A percentile compares a stretch with the other conserved stretches of the same genome.
These are phyloP conservation scores for Ogataea sp. DNA, from an alignment of 805 yeast genomes.

Conservation along the genomic window DNA sequence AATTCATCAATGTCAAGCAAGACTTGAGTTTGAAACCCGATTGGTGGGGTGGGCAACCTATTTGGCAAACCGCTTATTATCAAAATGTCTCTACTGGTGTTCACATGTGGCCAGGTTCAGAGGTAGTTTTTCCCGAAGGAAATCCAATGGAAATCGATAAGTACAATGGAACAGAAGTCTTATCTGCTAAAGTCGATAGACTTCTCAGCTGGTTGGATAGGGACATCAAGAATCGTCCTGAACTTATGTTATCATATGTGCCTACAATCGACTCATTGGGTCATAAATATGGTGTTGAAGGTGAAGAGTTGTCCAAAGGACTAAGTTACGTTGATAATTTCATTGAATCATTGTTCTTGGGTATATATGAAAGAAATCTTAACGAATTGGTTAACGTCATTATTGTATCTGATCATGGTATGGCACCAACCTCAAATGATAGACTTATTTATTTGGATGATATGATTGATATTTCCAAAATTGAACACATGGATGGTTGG, in stretches of 20 bases:
- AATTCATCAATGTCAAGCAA: slow-evolving; percentile 58
- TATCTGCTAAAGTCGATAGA: slow-evolving; percentile 48
- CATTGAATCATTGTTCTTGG: slow-evolving; percentile 40
- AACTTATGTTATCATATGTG: slow-evolving; percentile 66
- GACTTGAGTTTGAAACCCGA: slow-evolving; percentile 41
- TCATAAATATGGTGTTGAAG: slow-evolving; percentile 62
- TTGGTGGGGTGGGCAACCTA: slow-evolving; percentile 89
- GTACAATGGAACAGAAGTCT: slow-evolving; percentile 56
- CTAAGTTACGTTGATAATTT: slow-evolving; percentile 59
- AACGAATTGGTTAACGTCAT: slow-evolving; percentile 62
- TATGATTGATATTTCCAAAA: slow-evolving; percentile 41
- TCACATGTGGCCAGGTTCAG: slow-evolving; percentile 98
- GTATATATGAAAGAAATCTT: slow-evolving; percentile 47
- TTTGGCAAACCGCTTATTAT: slow-evolving; percentile 69
- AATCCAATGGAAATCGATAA: slow-evolving; percentile 50
- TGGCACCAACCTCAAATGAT: slow-evolving; percentile 77
- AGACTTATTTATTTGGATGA: slow-evolving; percentile 70
- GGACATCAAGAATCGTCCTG: slow-evolving; percentile 52
- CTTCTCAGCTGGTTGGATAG: slow-evolving; percentile 63
- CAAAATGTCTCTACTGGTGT: slow-evolving; percentile 63
- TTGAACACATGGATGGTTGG: slow-evolving; percentile 73
- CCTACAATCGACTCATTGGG: slow-evolving; percentile 80
- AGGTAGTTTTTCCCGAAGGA: slow-evolving; percentile 46
- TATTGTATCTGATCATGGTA: slow-evolving; percentile 86
- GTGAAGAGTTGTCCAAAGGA: slow-evolving; percentile 46